Conservation (phyloP, 2,329 filamentous ascomycete genomes). For the Amauroascus verrucosus region DNA sequence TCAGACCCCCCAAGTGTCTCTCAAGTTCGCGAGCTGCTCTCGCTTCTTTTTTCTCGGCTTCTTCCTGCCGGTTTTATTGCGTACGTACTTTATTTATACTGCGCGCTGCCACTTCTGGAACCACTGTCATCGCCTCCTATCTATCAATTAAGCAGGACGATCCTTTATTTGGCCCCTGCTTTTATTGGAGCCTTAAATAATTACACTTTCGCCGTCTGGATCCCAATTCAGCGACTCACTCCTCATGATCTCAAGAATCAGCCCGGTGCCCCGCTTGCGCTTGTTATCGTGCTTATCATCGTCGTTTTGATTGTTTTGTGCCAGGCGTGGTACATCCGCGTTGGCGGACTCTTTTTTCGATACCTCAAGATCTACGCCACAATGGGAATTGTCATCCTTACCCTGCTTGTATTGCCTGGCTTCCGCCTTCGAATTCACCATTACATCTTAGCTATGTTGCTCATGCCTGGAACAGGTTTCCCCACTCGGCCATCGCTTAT, state of each 20-base stretch:
- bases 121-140: constrained; percentile 54
- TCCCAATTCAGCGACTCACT: constrained; percentile 86
- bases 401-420: constrained; percentile 61
- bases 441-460: constrained; percentile 77
- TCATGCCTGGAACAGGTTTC: constrained; percentile 79
- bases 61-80: constrained; percentile 79
- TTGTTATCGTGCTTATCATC: constrained; percentile 64
- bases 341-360: constrained; percentile 67
- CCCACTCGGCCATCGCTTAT: constrained; percentile 75
- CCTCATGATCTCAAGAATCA: constrained; percentile 80
- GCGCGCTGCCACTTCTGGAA: constrained; percentile 59
- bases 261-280: constrained; percentile 73
- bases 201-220: constrained; percentile 78
- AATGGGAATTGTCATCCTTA: constrained; percentile 55
- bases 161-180: constrained; percentile 79
- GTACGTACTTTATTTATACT: constrained; percentile 79
- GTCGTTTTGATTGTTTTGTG: constrained; percentile 58
- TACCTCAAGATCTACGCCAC: constrained; percentile 70
- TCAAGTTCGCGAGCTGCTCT: constrained; percentile 61
- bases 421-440: constrained; percentile 86
- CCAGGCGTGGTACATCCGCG: constrained; percentile 77
- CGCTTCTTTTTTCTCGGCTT: constrained; percentile 67
- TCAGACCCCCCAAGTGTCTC: constrained; percentile 69
- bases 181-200: constrained; percentile 91
- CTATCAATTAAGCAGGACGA: constrained; percentile 71